Evolutionary conservation across 441 rosid genomes (phyloP), one percentile per base, ranked within the genome.

Genomic region (Adansonia gregorii): DNA sequence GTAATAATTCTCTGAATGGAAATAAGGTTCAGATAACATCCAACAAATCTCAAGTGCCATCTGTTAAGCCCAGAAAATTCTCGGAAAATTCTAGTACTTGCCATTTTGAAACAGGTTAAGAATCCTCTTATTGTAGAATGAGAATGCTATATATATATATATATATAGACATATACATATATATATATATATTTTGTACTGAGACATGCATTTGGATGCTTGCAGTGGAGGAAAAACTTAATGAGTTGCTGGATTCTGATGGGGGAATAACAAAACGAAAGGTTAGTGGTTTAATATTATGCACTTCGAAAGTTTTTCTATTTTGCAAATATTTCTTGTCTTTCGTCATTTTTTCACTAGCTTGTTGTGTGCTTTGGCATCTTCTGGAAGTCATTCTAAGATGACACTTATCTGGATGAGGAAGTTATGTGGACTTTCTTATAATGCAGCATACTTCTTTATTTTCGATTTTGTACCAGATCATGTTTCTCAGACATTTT

Each of bases 211-310:
- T 43, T 76, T 67, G 73, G 49, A 46, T 79, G 51, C 73, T 82
- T 83, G 83, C 96, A 97, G 99, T 97, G 84, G 94, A 94, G 82
- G 99, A 88, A 90, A 97, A 94, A 87, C 90, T 97, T 67, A 97
- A 94, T 76, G 99, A 97, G 80, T 82, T 97, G 87, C 91, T 97
- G 87, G 99, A 94, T 89, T 86, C 73, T 74, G 97, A 86, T 71
- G 98, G 99, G 81, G 99, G 99, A 60, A 92, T 97, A 66, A 93
- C 94, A 86, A 97, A 91, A 88, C 87, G 97, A 73, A 97, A 90
- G 86, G 99, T 97, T 85, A 87, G 95, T 76, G 76, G 52, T 72
- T 72, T 15, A 49, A 46, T 56, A 24, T 24, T 43, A 24, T 70
- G n/a, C 51, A 56, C 27, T 56, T 69, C 24, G 58, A 12, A 73